These are phyloP conservation scores for Pleomassaria siparia DNA, from an alignment of 2,329 filamentous ascomycete species.

Conservation along the genomic window DNA sequence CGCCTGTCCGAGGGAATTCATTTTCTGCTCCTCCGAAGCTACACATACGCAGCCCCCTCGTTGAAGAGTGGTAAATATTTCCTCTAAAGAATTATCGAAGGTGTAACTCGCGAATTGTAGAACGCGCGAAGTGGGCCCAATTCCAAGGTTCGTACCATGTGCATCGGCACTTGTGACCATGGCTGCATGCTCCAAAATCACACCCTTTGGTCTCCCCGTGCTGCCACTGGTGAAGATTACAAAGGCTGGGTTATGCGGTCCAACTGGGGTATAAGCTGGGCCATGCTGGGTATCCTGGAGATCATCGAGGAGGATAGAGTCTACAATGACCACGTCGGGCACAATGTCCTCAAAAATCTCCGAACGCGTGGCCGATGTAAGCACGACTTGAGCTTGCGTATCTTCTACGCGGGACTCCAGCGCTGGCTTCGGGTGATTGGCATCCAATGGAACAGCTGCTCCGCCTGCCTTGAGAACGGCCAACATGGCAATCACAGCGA, in stretches of 20 bases:
- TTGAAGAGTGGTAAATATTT: constrained; percentile 57
- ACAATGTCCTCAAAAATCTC: constrained; percentile 46
- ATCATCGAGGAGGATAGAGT: constrained; percentile 37
- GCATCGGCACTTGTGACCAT: constrained; percentile 36
- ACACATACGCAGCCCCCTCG: constrained; percentile 56
- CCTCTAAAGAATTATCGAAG: constrained; percentile 58
- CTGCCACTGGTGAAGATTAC: constrained; percentile 38
- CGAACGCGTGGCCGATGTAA: constrained; percentile 42
- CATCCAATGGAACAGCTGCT: constrained; percentile 40
- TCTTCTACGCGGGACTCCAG: constrained; percentile 45
- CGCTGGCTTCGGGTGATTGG: constrained; percentile 33
- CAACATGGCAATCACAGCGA: constrained; percentile 40
- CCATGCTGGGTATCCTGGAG: constrained; percentile 22
- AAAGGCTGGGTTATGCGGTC: constrained; percentile 30
- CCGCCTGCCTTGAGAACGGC: constrained; percentile 44
- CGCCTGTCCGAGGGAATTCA: constrained; percentile 54
- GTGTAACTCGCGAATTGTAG: constrained; percentile 52
- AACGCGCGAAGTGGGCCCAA: constrained; percentile 28
- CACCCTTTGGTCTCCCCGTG: constrained; percentile 38
- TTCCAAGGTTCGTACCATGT: constrained; percentile 28
- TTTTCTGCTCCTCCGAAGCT: constrained; percentile 56
- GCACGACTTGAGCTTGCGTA: constrained; percentile 42
- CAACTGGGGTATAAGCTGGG: constrained; percentile 20
- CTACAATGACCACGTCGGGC: constrained; percentile 41
- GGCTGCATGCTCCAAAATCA: constrained; percentile 34